Percentiles rank a stretch among this genome's conserved stretches.
Evolutionary conservation across 2,329 filamentous ascomycete genomes (phyloP).

Genomic region (Endoconidiophora laricicola): DNA sequence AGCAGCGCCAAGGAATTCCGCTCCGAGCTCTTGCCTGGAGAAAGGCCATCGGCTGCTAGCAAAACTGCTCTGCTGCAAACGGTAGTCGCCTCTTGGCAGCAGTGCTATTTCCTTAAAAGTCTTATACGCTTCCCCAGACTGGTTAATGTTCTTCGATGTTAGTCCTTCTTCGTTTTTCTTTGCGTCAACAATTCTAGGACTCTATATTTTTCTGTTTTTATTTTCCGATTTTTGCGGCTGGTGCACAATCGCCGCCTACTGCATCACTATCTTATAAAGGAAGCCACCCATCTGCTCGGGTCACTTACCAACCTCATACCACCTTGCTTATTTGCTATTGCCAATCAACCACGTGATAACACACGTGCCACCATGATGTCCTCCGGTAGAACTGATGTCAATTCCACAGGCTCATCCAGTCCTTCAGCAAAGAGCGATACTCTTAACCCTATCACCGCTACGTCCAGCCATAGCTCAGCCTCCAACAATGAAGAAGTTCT

Average conservation of each 20-base stretch:
- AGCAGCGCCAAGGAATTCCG: slow-evolving; percentile 13
- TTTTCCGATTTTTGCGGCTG: background rate
- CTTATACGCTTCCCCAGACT: slow-evolving; percentile 11
- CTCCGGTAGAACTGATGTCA: slow-evolving; percentile 10
- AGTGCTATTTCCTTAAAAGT: slow-evolving; percentile 10
- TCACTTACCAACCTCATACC: background rate
- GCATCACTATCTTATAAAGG: no score
- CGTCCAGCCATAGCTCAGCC: slow-evolving; percentile 25
- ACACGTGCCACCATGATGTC: slow-evolving; percentile 7
- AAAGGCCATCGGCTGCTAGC: background rate
- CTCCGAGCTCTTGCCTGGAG: slow-evolving; percentile 8
- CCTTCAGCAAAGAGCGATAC: slow-evolving; percentile 36
- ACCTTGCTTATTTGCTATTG: background rate
- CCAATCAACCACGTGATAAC: background rate
- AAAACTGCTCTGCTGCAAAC: background rate
- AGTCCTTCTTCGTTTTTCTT: background rate
- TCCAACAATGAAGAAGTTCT: slow-evolving; percentile 36
- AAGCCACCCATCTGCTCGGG: no score
- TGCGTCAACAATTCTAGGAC: background rate
- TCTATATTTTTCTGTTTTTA: slow-evolving; percentile 1
- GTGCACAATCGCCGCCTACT: no score
- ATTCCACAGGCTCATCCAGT: slow-evolving; percentile 17
- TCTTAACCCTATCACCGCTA: slow-evolving; percentile 33
- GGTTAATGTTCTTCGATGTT: background rate
- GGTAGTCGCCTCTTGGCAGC: slow-evolving; percentile 7